Base-by-base conservation (phyloP, 2,329 filamentous ascomycete species). In the Aspergillus brasiliensis region DNA sequence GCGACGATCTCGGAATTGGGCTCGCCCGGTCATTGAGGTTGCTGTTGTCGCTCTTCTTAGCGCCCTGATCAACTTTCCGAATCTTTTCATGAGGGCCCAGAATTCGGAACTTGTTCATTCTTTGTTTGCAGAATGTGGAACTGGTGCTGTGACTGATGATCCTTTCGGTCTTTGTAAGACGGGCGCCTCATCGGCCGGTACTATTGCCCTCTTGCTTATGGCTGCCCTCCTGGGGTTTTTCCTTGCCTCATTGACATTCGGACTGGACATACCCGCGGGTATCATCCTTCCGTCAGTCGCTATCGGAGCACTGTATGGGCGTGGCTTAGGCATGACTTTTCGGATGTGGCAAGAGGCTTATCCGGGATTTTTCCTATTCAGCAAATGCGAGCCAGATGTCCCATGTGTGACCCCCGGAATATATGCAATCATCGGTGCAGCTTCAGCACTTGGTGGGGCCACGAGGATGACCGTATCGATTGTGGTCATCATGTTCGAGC, bases 401-500 rank as follows among this genome's bases (percentile, higher is more conserved):
- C 87, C 89, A 7, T 99, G 95, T 77, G 88, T 99, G 53, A 97
- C 91, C 0, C 94, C 95, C 0, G 95, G 94, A 13, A 96, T 94
- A 1, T 99, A 99, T 73, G 95, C 95, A 63, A 96, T 99, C 69
- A 90, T 99, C 62, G 95, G 95, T 34, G 95, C 95, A 0, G 94
- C 95, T 0, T 93, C 95, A 3, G 92, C 94, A n/a, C 86, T 99
- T 1, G 91, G 91, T 5, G 95, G 95, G 51, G 92, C 96, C 37
- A 98, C 94, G 17, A 87, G 94, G 67, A 96, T 99, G 88, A 99
- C 95, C 0, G 92, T 97, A 10, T 97, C 93, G 11, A 97, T 99
- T 66, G 94, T 99, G 4, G 95, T 98, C 70, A 99, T 99, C 79
- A 97, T 97, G 90, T 99, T 99, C 72, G 95, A 99, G 80, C 88